phyloP scores from a whole-genome alignment of 306 rosid species.

The Cucurbita maxima region DNA sequence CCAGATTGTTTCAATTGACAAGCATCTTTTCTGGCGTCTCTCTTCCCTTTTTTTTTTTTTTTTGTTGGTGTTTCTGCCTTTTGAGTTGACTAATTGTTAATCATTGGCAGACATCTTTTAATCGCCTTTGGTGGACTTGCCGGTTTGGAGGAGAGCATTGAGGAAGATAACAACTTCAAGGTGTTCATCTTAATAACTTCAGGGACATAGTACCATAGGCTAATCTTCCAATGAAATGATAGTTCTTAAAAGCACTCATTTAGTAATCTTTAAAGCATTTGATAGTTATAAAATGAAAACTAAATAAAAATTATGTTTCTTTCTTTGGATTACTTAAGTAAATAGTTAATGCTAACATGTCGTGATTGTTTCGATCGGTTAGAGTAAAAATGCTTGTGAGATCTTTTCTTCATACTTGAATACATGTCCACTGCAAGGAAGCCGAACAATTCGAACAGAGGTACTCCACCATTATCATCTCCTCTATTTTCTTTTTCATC shows the following conservation, averaged over 20 bases:
- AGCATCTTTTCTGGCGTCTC: neutral
- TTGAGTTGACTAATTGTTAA: conserved; percentile 3
- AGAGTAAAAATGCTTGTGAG: conserved; percentile 49
- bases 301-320: neutral
- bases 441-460: conserved; percentile 98
- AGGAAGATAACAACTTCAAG: conserved; percentile 70
- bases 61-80: neutral
- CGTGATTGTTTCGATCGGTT: conserved; percentile 4
- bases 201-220: neutral
- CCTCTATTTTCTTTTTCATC: neutral
- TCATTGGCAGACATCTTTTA: conserved; percentile 55
- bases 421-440: conserved; percentile 90
- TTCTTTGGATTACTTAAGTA: neutral
- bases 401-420: conserved; percentile 54
- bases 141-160: conserved; percentile 90
- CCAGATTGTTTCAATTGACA: neutral
- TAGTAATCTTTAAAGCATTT: neutral
- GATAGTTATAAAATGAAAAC: neutral
- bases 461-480: conserved; percentile 17
- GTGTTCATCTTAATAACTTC: conserved; percentile 14
- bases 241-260: neutral
- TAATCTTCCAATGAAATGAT: neutral
- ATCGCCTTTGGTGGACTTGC: conserved; percentile 98
- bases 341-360: neutral
- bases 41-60: neutral